Conservation (phyloP, 2,329 filamentous ascomycete species). For the Beauveria bassiana region DNA sequence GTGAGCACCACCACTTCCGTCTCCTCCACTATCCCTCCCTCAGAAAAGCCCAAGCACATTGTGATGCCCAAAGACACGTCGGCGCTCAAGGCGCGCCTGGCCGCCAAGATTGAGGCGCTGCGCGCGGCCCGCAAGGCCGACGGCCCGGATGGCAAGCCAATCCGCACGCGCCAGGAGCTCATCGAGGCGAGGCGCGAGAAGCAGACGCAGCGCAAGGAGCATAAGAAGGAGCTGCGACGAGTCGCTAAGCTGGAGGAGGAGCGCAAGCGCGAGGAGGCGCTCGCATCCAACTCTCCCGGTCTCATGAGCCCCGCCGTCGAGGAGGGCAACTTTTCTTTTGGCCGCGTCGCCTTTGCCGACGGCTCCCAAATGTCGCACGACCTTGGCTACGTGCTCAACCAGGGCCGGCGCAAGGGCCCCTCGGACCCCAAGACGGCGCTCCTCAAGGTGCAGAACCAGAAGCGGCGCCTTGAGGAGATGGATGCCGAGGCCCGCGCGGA, state of each 20-base stretch:
- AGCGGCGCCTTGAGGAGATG: constrained; percentile 66
- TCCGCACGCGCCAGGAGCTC: constrained; percentile 81
- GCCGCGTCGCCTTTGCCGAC: constrained; percentile 83
- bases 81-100: constrained; percentile 68
- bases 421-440: constrained; percentile 81
- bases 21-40: constrained; percentile 55
- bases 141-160: constrained; percentile 65
- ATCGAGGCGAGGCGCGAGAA: constrained; percentile 85
- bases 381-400: constrained; percentile 49
- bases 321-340: constrained; percentile 66
- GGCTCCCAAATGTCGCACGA: constrained; percentile 72
- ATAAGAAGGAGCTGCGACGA: constrained; percentile 78
- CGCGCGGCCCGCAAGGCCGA: constrained; percentile 83
- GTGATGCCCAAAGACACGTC: constrained; percentile 64
- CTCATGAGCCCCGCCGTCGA: constrained; percentile 50
- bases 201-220: constrained; percentile 75
- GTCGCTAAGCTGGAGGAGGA: constrained; percentile 77
- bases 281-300: constrained; percentile 54
- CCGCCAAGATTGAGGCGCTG: constrained; percentile 76
- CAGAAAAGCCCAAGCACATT: constrained; percentile 57
- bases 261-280: constrained; percentile 52
- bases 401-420: constrained; percentile 66
- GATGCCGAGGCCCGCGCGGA: constrained; percentile 76
- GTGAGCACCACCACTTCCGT: constrained; percentile 58
- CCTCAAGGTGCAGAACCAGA: constrained; percentile 78